These are phyloP conservation scores for Leishmania tarentolae DNA, from an alignment of 208 protist genomes.

Conservation along the genomic window DNA sequence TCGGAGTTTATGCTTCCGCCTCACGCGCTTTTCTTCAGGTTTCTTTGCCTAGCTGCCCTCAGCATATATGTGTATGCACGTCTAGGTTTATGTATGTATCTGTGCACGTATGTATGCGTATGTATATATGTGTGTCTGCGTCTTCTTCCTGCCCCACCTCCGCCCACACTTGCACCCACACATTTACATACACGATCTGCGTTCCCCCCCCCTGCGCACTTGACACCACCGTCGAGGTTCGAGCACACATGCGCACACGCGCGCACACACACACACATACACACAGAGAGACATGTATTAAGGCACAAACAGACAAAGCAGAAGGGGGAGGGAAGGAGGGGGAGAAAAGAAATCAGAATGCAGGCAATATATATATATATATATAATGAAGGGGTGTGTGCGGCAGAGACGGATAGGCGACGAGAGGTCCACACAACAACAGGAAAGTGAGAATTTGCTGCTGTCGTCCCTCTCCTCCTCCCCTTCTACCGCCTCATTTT, in stretches of 20 bases:
- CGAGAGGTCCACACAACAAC: neutral
- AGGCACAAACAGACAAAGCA: neutral
- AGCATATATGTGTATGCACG: neutral
- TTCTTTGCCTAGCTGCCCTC: neutral
- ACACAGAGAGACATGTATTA: neutral
- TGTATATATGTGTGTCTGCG: neutral
- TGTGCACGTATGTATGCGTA: neutral
- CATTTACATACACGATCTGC: neutral
- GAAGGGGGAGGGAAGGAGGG: neutral
- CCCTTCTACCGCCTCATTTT: neutral
- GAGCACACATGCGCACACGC: too few species aligned
- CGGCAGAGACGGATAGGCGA: neutral
- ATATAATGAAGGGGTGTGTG: neutral
- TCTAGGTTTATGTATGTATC: neutral
- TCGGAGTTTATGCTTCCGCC: neutral
- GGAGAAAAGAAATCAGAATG: neutral
- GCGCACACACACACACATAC: neutral
- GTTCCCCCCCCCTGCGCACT: too few species aligned
- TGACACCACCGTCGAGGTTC: too few species aligned
- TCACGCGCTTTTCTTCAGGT: conserved; percentile 5
- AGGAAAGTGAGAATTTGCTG: neutral
- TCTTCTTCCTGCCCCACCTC: neutral
- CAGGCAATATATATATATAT: neutral
- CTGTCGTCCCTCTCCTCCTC: neutral
- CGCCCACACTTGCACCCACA: neutral